These are phyloP conservation scores for Pezicula carpinea DNA, from an alignment of 2,329 filamentous ascomycete species.

Conservation along the genomic window DNA sequence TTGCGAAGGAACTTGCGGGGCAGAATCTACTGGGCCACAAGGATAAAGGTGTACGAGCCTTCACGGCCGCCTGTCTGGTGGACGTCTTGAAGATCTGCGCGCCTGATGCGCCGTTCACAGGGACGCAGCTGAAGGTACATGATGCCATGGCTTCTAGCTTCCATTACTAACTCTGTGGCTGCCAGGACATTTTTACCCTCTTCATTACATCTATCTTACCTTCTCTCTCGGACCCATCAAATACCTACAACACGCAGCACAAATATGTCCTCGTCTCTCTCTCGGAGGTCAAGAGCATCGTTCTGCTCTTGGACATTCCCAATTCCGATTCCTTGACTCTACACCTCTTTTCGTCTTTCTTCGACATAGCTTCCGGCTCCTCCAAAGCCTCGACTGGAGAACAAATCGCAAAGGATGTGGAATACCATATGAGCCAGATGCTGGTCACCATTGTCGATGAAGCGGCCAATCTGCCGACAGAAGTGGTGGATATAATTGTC, in stretches of 20 bases:
- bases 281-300: conserved; percentile 88
- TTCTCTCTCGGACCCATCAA: conserved; percentile 76
- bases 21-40: conserved; percentile 84
- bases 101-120: conserved; percentile 90
- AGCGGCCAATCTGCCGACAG: conserved; percentile 67
- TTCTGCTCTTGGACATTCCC: conserved; percentile 84
- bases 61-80: conserved; percentile 81
- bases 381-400: conserved; percentile 73
- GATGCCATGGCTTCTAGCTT: background rate
- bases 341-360: conserved; percentile 80
- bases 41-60: conserved; percentile 89
- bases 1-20: conserved; percentile 79
- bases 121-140: conserved; percentile 79
- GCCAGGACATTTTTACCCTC: conserved; percentile 85
- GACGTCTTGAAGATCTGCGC: conserved; percentile 91
- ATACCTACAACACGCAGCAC: conserved; percentile 90
- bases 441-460: conserved; percentile 86
- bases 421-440: conserved; percentile 85
- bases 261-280: conserved; percentile 86
- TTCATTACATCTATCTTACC: conserved; percentile 82
- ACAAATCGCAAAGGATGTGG: conserved; percentile 85
- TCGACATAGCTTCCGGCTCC: conserved; percentile 82
- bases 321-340: conserved; percentile 74
- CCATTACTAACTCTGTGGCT: conserved; percentile 13
- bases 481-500: conserved; percentile 88